Evolutionary conservation across 495 filamentous ascomycete species (phyloP).

Genomic region (Annulohypoxylon stygium): DNA sequence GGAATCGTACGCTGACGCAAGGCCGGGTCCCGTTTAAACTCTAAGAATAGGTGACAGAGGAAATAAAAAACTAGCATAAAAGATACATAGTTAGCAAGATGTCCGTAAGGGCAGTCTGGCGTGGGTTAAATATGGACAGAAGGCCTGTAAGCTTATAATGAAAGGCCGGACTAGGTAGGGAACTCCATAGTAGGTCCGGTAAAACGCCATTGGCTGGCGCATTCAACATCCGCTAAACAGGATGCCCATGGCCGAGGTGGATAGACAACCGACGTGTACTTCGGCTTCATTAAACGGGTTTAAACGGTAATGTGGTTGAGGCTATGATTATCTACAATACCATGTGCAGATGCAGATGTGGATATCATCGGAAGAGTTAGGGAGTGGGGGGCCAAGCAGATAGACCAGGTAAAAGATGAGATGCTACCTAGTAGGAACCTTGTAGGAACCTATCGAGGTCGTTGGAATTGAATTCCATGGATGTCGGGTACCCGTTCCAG

Average conservation of each 20-base stretch:
- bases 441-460: background rate
- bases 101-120: conserved; percentile 23
- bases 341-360: conserved; percentile 33
- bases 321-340: conserved; percentile 29
- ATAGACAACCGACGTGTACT: conserved; percentile 38
- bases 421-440: background rate
- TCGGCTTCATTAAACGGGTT: conserved; percentile 41
- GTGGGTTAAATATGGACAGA: conserved; percentile 43
- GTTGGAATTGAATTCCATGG: conserved; percentile 8
- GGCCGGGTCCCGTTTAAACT: conserved; percentile 31
- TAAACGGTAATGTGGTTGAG: conserved; percentile 38
- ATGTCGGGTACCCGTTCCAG: conserved; percentile 38
- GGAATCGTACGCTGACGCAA: conserved; percentile 27
- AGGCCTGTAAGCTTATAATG: conserved; percentile 41
- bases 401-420: conserved; percentile 5
- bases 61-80: conserved; percentile 26
- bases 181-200: conserved; percentile 44
- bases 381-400: conserved; percentile 20
- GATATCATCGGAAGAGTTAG: conserved; percentile 46
- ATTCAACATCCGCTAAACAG: conserved; percentile 37
- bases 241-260: conserved; percentile 42
- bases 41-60: conserved; percentile 16
- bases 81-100: conserved; percentile 44
- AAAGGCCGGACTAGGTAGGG: conserved; percentile 43
- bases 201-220: conserved; percentile 38